Base-by-base conservation (phyloP, 306 rosid species). In the Sindora glabra region DNA sequence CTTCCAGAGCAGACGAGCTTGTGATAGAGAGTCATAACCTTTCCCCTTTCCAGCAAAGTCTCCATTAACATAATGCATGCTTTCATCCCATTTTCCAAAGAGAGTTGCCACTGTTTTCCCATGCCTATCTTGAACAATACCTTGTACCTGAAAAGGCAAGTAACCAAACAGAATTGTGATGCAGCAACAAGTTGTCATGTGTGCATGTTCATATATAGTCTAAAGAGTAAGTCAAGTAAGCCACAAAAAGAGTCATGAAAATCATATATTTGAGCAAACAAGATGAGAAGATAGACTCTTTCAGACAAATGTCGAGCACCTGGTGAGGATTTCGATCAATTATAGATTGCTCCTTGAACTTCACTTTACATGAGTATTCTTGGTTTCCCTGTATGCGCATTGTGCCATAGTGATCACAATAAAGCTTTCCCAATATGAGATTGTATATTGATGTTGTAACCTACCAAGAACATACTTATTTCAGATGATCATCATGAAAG, bases 261-360 rank as follows among this genome's bases (percentile, higher is more conserved):
- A 38, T 36, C 36, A 14, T 32, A 41, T 42, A 41, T 38, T 34
- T 40, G 18, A 50, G 16, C 10, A 30, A 59, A 66, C 29, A 38
- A 69, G 41, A 13, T 55, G 52, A 37, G 24, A 49, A 62, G 65
- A 58, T 3, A 34, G 24, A 69, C 23, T 15, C 53, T 46, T 23
- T 52, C 64, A 49, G 34, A 57, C 32, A 67, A 7, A 66, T 21
- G 36, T 39, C 41, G 65, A 49, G 75, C 67, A 90, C 95, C 90
- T 94, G 99, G 64, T 89, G 99, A 44, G 97, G 99, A 74, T 94
- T 94, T 74, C 99, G 79, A 77, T 94, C 99, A 79, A 94, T 94
- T 54, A 94, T 89, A 54, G 97, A 89, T 65, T 89, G 97, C 77
- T 94, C 99, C 87, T 94, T 94, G 74, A 94, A 94, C 73, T 94